A percentile compares a stretch with the other conserved stretches of the same genome.
Conservation (phyloP, 805 yeast genomes). For the Pichia deserticola region DNA sequence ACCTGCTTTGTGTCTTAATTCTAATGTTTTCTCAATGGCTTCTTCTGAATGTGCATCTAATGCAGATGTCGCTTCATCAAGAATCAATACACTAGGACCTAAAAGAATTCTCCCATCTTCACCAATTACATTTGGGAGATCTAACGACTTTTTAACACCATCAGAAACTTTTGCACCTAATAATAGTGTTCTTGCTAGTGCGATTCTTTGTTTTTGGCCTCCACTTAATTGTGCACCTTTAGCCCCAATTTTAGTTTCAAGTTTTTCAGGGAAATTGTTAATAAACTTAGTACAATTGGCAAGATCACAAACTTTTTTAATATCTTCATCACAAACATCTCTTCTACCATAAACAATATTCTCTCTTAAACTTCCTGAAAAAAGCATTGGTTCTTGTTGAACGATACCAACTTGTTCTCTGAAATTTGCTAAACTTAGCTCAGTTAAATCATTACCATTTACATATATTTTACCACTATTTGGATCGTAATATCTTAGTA, state of each 20-base stretch:
- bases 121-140: constrained; percentile 14
- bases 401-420: constrained; percentile 80
- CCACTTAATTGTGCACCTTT: constrained; percentile 87
- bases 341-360: constrained; percentile 72
- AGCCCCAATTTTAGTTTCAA: constrained; percentile 80
- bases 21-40: constrained; percentile 68
- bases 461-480: constrained; percentile 52
- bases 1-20: constrained; percentile 45
- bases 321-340: constrained; percentile 53
- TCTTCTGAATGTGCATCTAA: constrained; percentile 84
- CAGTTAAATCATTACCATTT: constrained; percentile 55
- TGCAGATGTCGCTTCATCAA: constrained; percentile 95
- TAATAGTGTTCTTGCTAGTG: constrained; percentile 80
- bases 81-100: constrained; percentile 69
- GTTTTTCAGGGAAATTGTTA: constrained; percentile 67
- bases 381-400: constrained; percentile 85
- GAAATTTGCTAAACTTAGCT: constrained; percentile 63
- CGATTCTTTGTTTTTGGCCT: constrained; percentile 91
- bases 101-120: constrained; percentile 20
- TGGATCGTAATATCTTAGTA: constrained; percentile 82
- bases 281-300: constrained; percentile 74
- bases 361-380: constrained; percentile 78
- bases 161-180: constrained; percentile 29
- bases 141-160: constrained; percentile 3
- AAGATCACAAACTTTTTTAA: constrained; percentile 50